Base-by-base conservation (phyloP, 116 monocot species). In the Cymodocea nodosa region DNA sequence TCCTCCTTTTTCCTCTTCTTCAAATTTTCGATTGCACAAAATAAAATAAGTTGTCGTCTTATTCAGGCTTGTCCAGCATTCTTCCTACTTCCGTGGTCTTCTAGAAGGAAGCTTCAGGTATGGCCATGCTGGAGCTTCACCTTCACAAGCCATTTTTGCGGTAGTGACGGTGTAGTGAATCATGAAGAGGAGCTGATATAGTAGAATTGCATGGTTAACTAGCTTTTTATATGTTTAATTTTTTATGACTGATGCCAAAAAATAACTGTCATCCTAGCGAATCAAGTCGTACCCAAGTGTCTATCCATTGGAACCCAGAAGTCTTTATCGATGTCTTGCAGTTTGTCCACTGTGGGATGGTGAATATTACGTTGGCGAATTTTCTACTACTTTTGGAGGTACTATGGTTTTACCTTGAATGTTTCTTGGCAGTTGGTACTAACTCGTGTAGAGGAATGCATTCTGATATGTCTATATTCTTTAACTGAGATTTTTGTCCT, bases 81-180 rank as follows among this genome's bases (percentile, higher is more conserved):
- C 84, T 59, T 65, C 69, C 19, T 84, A 81, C 70, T 84, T 84
- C 44, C 80, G 68, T 5, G 62, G 72, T 23, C 81, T 84, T 30
- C 75, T 84, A 11, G 36, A 39, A 39, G 84, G 80, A 19, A 75
- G 66, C 63, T 84, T 84, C 77, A 84, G 84, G 84, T 84, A 24
- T 35, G 15, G 34, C 57, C 44, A 44, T 44, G 44, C 11, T 44
- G 2, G 30, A 20, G 12, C 18, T 23, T 9, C 19, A 23, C 14
- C 44, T 63, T 53, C 16, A 57, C 24, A 23, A 15, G 2, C 23
- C 15, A 19, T 23, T 59, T 12, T 73, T 16, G 17, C 0, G 14
- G 50, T 44, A 11, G 6, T 44, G 11, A 11, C 0, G 9, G 0
- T 6, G 44, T 44, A 6, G 44, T 44, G 44, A 11, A 44, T 2